Evolutionary conservation across 1,139 yeast species (phyloP).

Genomic region (Hemisphaericaspora lyxosophila): DNA sequence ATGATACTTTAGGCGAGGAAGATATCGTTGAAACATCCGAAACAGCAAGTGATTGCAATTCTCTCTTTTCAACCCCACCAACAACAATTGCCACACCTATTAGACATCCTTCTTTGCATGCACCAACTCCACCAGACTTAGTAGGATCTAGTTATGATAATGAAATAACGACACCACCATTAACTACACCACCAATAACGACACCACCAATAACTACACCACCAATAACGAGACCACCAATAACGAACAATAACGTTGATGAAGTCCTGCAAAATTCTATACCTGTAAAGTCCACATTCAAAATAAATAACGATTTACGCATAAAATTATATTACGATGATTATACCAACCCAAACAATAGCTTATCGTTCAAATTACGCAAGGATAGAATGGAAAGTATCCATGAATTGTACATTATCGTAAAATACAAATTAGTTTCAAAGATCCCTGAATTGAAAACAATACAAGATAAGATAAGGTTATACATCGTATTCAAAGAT

Average conservation of each 20-base stretch:
- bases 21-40: neutral
- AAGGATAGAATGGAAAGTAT: slow-evolving; percentile 1
- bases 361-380: neutral
- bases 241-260: neutral
- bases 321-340: slow-evolving; percentile 2
- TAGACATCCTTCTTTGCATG: neutral
- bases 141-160: neutral
- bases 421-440: neutral
- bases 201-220: too few species aligned
- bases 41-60: neutral
- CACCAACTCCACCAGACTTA: neutral
- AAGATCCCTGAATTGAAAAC: slow-evolving; percentile 2
- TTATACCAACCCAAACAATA: slow-evolving; percentile 1
- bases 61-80: neutral
- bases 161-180: neutral
- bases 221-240: neutral
- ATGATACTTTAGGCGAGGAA: too few species aligned
- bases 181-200: too few species aligned
- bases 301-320: neutral
- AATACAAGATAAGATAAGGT: slow-evolving; percentile 1
- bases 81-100: neutral
- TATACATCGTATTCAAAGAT: neutral
- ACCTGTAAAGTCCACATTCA: neutral
- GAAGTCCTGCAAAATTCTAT: too few species aligned
- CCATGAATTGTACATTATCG: neutral